A percentile compares a stretch with the other conserved stretches of the same genome.
phyloP scores from a whole-genome alignment of 257 asterid species.

The Gynochthodes officinalis region DNA sequence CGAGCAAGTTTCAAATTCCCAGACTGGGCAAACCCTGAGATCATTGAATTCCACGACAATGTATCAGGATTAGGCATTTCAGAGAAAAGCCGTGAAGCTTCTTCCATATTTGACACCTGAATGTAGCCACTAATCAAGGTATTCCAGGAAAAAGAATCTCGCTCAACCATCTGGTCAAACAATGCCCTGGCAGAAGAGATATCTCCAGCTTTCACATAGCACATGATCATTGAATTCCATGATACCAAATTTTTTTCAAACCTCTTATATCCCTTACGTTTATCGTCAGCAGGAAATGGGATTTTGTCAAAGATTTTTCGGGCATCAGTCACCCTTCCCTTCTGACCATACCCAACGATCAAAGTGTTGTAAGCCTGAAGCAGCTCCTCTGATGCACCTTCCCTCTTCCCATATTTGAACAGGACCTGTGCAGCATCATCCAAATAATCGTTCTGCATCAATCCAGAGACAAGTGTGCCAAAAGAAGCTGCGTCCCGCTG shows the following conservation, averaged over 20 bases:
- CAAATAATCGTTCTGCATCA: slow-evolving; percentile 54
- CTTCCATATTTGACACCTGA: slow-evolving; percentile 48
- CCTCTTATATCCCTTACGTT: slow-evolving; percentile 18
- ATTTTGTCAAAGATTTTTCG: slow-evolving; percentile 57
- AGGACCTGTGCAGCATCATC: slow-evolving; percentile 58
- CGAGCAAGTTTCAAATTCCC: slow-evolving; percentile 59
- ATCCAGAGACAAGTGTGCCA: slow-evolving; percentile 63
- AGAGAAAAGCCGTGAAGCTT: slow-evolving; percentile 57
- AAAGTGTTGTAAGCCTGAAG: slow-evolving; percentile 75
- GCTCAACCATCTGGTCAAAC: slow-evolving; percentile 57
- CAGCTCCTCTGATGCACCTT: slow-evolving; percentile 30
- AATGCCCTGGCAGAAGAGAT: slow-evolving; percentile 56
- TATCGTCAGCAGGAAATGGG: slow-evolving; percentile 21
- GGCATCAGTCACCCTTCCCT: slow-evolving; percentile 63
- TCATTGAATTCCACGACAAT: slow-evolving; percentile 72
- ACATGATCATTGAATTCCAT: slow-evolving; percentile 88
- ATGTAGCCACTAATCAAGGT: slow-evolving; percentile 71
- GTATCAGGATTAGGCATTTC: slow-evolving; percentile 59
- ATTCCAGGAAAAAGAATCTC: slow-evolving; percentile 72
- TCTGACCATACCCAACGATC: slow-evolving; percentile 83
- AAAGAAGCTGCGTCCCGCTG: slow-evolving; percentile 60
- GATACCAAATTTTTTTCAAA: slow-evolving; percentile 61
- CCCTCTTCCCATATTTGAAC: slow-evolving; percentile 29
- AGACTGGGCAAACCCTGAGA: slow-evolving; percentile 58
- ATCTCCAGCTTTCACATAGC: slow-evolving; percentile 66